These are phyloP conservation scores for Aspergillus tanneri DNA, from an alignment of 2,329 filamentous ascomycete genomes.

Conservation along the genomic window DNA sequence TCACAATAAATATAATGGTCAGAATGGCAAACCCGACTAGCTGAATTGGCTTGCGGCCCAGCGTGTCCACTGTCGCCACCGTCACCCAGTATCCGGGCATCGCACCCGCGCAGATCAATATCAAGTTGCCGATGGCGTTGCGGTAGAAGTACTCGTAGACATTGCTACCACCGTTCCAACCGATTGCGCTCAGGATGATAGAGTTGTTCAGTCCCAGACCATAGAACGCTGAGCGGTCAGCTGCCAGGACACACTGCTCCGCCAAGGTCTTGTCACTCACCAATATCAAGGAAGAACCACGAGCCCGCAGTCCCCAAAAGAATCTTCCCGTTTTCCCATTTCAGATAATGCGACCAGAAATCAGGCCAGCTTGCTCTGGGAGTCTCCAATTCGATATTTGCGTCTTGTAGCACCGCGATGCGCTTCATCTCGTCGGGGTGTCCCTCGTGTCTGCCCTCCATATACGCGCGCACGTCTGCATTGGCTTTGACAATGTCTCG, in stretches of 20 bases:
- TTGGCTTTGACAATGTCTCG: constrained; percentile 72
- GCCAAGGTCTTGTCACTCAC: too few species aligned
- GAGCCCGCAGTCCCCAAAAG: constrained; percentile 78
- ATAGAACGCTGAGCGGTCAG: constrained; percentile 54
- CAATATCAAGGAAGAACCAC: constrained; percentile 76
- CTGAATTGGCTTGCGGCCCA: constrained; percentile 77
- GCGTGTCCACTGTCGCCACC: constrained; percentile 68
- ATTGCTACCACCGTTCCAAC: constrained; percentile 62
- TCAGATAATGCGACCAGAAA: constrained; percentile 68
- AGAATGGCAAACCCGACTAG: constrained; percentile 61
- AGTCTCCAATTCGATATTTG: constrained; percentile 57
- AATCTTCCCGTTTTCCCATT: constrained; percentile 69
- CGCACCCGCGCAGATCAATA: constrained; percentile 73
- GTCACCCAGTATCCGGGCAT: constrained; percentile 83
- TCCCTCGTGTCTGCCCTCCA: constrained; percentile 63
- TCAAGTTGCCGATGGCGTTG: constrained; percentile 74
- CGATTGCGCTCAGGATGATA: constrained; percentile 68
- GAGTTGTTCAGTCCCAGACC: constrained; percentile 74
- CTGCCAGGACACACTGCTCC: too few species aligned
- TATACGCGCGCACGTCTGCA: constrained; percentile 73
- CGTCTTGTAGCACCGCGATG: constrained; percentile 56
- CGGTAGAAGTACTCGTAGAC: constrained; percentile 71
- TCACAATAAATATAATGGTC: constrained; percentile 61
- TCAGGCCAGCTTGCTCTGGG: constrained; percentile 71
- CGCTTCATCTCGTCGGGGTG: constrained; percentile 66